Evolutionary conservation across 1,139 yeast species (phyloP), one percentile per base, ranked within the genome.

Genomic region (Debaryomyces nepalensis): DNA sequence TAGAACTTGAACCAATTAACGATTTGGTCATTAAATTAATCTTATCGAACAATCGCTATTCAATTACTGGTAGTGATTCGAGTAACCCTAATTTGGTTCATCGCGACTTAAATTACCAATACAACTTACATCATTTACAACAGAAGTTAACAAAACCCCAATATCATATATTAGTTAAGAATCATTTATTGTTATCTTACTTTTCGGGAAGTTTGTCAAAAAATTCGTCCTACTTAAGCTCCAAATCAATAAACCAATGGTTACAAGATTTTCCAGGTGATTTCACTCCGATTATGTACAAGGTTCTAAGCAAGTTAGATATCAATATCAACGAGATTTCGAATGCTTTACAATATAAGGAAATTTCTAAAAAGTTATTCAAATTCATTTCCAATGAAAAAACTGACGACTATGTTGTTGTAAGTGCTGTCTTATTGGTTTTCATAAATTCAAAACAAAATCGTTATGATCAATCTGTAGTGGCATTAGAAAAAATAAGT

Each of bases 141-240:
- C 68, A 58, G 39, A 77, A 73, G 53, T 63, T 79, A 43, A 74
- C 81, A 8, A 57, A 59, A 32, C 61, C 67, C 12, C 84, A 80
- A 58, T 62, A 62, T 44, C 67, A 59, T 43, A 54, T 60, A 4
- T 51, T 80, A 34, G 51, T 69, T 36, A 70, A 75, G 54, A 80
- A 79, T 50, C 72, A 73, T 49, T 53, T 75, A 33, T 53, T 74
- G 30, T 63, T 79, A 46, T 66, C 67, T 20, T 72, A 59, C 50
- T 59, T 65, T 30, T 54, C 74, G 2, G 73, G 73, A 22, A 73
- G 74, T 10, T 57, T 70, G 37, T 52, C 68, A 8, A 46, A 47
- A 26, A 42, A 51, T 4, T 64, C 68, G 7, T 53, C 52, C 6
- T 64, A 62, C 40, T 54, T 70, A 35, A 52, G 46, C 22, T 51